Percentiles rank a stretch among this genome's conserved stretches.
Conservation (phyloP, 371 early-diverging fungal genomes). For the Lichtheimia hyalospora region DNA sequence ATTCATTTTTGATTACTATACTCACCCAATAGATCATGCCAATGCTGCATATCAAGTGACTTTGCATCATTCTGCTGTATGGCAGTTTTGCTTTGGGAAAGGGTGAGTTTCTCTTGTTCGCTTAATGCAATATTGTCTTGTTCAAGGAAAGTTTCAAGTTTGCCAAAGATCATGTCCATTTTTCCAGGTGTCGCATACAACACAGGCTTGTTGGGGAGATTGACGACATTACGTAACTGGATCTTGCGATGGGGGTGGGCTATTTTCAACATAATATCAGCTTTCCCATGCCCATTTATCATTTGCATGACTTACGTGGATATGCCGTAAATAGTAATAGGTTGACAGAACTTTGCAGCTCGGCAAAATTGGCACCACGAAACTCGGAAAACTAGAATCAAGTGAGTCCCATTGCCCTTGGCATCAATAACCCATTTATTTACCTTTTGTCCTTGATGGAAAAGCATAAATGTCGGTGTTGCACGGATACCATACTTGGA, state of each 20-base stretch:
- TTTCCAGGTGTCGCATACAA: constrained; percentile 53
- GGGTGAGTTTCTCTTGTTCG: constrained; percentile 17
- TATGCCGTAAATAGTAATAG: constrained; percentile 64
- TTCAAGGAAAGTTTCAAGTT: constrained; percentile 46
- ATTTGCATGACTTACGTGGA: constrained; percentile 54
- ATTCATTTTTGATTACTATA: background rate
- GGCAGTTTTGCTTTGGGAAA: constrained; percentile 23
- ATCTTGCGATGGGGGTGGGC: constrained; percentile 68
- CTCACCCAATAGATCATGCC: background rate
- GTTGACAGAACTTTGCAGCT: constrained; percentile 63
- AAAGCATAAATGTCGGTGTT: constrained; percentile 92
- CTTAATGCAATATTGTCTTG: constrained; percentile 24
- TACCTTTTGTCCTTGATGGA: constrained; percentile 62
- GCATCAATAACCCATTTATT: too few species aligned
- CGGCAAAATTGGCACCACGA: constrained; percentile 66
- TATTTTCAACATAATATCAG: constrained; percentile 9
- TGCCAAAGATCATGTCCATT: constrained; percentile 59
- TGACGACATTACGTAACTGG: constrained; percentile 31
- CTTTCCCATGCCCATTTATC: background rate
- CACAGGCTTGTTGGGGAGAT: constrained; percentile 52
- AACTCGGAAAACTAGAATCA: constrained; percentile 49
- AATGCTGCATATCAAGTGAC: too few species aligned
- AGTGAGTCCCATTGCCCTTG: too few species aligned
- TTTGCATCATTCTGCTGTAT: background rate
- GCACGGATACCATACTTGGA: constrained; percentile 58